Evolutionary conservation across 78 protist species (phyloP).

Genomic region (Bodo saltans): DNA sequence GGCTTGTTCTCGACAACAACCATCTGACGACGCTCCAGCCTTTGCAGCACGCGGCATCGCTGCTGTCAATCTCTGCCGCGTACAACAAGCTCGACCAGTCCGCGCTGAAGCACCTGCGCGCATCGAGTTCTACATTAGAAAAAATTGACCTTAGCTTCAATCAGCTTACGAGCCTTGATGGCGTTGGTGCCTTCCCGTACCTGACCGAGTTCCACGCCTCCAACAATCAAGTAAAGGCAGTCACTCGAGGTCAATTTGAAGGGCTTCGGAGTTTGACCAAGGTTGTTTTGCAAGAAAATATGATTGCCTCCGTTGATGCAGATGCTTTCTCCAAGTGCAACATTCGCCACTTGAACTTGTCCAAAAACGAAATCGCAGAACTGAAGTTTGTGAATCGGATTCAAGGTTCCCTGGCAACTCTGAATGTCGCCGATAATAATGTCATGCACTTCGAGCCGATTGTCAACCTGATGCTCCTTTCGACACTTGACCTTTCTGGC

Average conservation of each 20-base stretch:
- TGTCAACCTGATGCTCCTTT: background rate
- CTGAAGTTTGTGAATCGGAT: background rate
- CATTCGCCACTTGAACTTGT: background rate
- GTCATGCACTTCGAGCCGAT: background rate
- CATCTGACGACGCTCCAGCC: background rate
- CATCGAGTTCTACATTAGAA: background rate
- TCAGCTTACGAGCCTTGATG: background rate
- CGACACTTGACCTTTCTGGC: background rate
- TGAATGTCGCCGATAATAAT: background rate
- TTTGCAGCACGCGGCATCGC: background rate
- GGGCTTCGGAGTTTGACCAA: background rate
- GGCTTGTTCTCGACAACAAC: background rate
- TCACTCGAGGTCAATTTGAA: background rate
- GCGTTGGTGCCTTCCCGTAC: background rate
- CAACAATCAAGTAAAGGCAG: background rate
- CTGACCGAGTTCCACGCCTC: background rate
- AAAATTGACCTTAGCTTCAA: background rate
- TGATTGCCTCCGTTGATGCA: background rate
- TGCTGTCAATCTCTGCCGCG: background rate
- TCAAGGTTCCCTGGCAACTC: background rate
- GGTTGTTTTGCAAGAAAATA: background rate
- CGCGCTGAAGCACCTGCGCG: background rate
- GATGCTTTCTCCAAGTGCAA: background rate
- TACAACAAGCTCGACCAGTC: background rate
- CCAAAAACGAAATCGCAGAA: background rate